These are phyloP conservation scores for Atalantia buxifolia DNA, from an alignment of 345 rosid genomes.

Conservation along the genomic window DNA sequence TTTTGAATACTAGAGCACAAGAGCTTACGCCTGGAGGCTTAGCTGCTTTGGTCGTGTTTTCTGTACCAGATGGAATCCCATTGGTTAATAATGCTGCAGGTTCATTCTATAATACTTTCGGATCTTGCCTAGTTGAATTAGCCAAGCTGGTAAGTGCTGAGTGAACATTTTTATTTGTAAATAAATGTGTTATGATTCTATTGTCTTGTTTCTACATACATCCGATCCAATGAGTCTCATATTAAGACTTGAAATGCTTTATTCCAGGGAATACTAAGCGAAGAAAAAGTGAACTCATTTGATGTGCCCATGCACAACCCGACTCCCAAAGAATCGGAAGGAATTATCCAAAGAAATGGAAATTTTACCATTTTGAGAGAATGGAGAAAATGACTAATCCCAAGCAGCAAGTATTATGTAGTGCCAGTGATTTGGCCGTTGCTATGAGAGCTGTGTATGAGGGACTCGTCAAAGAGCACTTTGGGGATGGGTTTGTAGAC, in stretches of 20 bases:
- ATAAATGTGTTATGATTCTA: too few relatives aligned
- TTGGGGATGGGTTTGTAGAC: constrained; percentile 1
- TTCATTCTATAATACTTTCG: neutral
- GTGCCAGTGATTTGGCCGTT: too few relatives aligned
- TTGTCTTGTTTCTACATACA: too few relatives aligned
- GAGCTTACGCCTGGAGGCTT: neutral
- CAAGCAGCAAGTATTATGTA: neutral
- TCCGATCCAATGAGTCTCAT: too few relatives aligned
- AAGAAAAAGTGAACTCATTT: constrained; percentile 19
- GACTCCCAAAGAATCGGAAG: constrained; percentile 6
- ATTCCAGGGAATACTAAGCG: constrained; percentile 4
- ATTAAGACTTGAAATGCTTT: neutral
- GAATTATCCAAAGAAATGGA: neutral
- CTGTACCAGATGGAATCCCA: neutral
- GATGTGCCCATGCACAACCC: constrained; percentile 7
- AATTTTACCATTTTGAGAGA: constrained; percentile 9
- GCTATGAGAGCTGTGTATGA: constrained; percentile 16
- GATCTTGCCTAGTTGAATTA: neutral
- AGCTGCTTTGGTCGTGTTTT: neutral
- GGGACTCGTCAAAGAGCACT: constrained; percentile 11
- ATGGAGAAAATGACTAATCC: neutral
- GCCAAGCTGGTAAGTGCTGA: neutral
- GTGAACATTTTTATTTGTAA: too few relatives aligned
- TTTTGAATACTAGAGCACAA: neutral
- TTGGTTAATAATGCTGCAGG: neutral